Percentiles rank a stretch among this genome's conserved stretches.
Evolutionary conservation across 176 grass and related monocot genomes (phyloP).

Genomic region (Carex scoparia): DNA sequence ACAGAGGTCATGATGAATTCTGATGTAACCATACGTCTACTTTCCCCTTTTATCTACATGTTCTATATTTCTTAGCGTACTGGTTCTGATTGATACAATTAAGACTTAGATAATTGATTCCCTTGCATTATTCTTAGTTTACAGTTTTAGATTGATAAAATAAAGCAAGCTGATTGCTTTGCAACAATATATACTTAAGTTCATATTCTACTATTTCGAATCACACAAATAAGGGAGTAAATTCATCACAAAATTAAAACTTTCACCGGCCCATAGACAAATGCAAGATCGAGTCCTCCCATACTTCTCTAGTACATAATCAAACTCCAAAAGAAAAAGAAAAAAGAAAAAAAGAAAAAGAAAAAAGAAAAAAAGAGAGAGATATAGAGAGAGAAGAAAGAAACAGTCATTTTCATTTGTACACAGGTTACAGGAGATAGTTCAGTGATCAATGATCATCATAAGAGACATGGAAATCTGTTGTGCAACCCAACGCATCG

Average conservation of each 20-base stretch:
- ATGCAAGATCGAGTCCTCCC: background rate
- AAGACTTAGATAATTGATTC: background rate
- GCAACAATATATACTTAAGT: background rate
- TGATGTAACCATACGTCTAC: background rate
- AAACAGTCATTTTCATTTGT: background rate
- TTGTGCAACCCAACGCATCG: slow-evolving; percentile 51
- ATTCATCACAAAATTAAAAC: background rate
- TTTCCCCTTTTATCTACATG: background rate
- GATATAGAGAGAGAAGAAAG: background rate
- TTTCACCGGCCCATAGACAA: background rate
- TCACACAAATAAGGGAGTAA: background rate
- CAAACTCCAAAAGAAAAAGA: background rate
- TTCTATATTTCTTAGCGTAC: background rate
- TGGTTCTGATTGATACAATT: background rate
- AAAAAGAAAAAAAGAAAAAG: background rate
- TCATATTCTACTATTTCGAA: background rate
- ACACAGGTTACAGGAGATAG: background rate
- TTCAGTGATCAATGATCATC: slow-evolving; percentile 36
- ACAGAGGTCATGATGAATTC: background rate
- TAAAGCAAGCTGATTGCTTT: background rate
- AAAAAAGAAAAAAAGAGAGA: background rate
- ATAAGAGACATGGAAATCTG: slow-evolving; percentile 66
- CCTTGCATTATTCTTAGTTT: background rate
- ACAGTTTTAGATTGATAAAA: background rate
- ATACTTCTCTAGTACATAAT: background rate